Evolutionary conservation across 1,284 basidiomycete species (phyloP), one percentile per base, ranked within the genome.

Genomic region (Chalciporus sp.): DNA sequence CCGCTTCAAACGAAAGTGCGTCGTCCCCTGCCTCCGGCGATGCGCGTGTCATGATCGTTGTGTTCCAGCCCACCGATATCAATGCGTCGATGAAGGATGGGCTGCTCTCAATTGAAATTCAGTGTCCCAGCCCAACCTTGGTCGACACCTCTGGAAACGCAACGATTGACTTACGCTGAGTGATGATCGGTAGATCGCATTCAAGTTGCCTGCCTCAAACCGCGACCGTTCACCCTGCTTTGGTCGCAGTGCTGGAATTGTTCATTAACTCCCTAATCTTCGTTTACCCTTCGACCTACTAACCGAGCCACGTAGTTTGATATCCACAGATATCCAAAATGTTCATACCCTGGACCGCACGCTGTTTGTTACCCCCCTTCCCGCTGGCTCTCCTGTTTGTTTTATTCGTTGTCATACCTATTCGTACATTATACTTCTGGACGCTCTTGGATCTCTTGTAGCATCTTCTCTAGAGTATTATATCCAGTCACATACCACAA

Each of bases 1-100:
- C 82, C 85, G 12, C 65, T 71, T 14, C 76, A 80, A 56, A 82
- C 81, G 44, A 80, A 77, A 72, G 85, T 86, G 70, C 67, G 75
- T 68, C n/a, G 14, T 46, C 19, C 29, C 42, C 47, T 44, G 19
- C 28, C 49, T 60, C 43, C 27, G 6, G 19, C 19, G 11, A 42
- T 19, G 17, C 48, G 40, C 46, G 12, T 49, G 35, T 66, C 55
- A 58, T 51, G 42, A 31, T 51, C 31, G 8, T 33, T 46, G 46
- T 16, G 47, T 55, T 56, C 37, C 53, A 84, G 82, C 67, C 72
- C 58, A 68, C 75, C 58, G 75, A 83, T 55, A 63, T 84, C 49
- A 63, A 71, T 35, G 79, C 76, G 39, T 67, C 70, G 45, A 72
- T 85, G 71, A 70, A 73, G 53, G 74, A 83, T 61, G 82, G 82